These are phyloP conservation scores for Pseudogymnoascus pannorum DNA, from an alignment of 2,329 filamentous ascomycete species.

Conservation along the genomic window DNA sequence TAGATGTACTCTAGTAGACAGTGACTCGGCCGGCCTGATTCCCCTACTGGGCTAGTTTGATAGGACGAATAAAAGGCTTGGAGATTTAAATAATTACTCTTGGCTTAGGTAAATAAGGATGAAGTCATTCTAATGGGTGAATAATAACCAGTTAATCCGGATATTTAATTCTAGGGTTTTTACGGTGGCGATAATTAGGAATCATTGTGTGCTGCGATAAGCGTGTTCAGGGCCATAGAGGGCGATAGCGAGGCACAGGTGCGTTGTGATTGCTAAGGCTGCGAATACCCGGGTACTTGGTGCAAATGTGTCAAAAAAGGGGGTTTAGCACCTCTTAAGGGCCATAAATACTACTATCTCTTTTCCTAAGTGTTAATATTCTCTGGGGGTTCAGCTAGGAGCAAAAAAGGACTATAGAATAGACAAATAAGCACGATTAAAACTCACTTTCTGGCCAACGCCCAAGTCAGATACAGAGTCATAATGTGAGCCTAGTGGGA, in stretches of 20 bases:
- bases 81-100: neutral
- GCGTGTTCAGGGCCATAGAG: neutral
- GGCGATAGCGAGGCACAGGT: neutral
- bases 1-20: neutral
- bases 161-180: conserved; percentile 6
- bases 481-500: neutral
- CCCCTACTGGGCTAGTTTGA: neutral
- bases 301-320: neutral
- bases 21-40: neutral
- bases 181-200: neutral
- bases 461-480: neutral
- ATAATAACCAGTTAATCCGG: neutral
- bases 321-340: neutral
- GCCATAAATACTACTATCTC: neutral
- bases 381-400: neutral
- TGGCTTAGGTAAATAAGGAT: conserved; percentile 1
- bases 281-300: neutral
- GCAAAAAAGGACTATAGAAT: neutral
- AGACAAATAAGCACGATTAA: neutral
- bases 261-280: neutral
- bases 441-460: neutral
- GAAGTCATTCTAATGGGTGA: neutral
- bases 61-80: neutral
- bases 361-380: neutral
- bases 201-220: conserved; percentile 3